Conservation (phyloP, 2,329 filamentous ascomycete species). For the Penicillium palitans region DNA sequence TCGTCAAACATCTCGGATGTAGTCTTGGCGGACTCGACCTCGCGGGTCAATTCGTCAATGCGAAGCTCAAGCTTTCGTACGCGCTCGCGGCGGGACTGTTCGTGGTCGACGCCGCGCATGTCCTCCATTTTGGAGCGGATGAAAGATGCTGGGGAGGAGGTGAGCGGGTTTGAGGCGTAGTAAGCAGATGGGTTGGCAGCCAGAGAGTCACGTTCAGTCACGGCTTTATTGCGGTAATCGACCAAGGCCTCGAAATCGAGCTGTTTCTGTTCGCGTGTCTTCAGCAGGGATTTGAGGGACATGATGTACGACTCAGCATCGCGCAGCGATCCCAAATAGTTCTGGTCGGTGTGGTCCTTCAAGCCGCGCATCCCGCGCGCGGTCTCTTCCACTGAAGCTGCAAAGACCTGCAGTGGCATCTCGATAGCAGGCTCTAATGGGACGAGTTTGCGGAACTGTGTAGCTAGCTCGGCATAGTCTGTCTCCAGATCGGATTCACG, state of each 20-base stretch:
- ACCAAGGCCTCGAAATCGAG: conserved; percentile 95
- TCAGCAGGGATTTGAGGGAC: conserved; percentile 84
- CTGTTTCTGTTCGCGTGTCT: conserved; percentile 94
- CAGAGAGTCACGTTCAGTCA: conserved; percentile 78
- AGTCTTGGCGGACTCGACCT: conserved; percentile 84
- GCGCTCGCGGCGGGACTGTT: conserved; percentile 82
- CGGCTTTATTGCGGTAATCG: conserved; percentile 91
- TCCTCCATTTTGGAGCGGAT: conserved; percentile 94
- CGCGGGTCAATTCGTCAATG: conserved; percentile 85
- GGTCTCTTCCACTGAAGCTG: conserved; percentile 80
- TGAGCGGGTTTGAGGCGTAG: conserved; percentile 54
- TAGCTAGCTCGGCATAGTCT: conserved; percentile 85
- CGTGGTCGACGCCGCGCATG: conserved; percentile 93
- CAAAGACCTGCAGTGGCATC: conserved; percentile 78
- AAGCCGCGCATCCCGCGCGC: conserved; percentile 75
- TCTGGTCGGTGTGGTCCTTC: conserved; percentile 89
- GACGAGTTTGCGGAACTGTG: conserved; percentile 92
- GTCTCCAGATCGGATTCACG: conserved; percentile 83
- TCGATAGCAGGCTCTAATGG: conserved; percentile 86
- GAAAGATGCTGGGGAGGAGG: conserved; percentile 76
- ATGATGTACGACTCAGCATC: conserved; percentile 95
- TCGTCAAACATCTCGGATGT: conserved; percentile 93
- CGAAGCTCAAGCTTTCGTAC: conserved; percentile 86
- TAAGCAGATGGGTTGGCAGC: conserved; percentile 62
- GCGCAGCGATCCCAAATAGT: conserved; percentile 86